phyloP scores from a whole-genome alignment of 352 stramenopile species.

The Globisporangium middletonii region DNA sequence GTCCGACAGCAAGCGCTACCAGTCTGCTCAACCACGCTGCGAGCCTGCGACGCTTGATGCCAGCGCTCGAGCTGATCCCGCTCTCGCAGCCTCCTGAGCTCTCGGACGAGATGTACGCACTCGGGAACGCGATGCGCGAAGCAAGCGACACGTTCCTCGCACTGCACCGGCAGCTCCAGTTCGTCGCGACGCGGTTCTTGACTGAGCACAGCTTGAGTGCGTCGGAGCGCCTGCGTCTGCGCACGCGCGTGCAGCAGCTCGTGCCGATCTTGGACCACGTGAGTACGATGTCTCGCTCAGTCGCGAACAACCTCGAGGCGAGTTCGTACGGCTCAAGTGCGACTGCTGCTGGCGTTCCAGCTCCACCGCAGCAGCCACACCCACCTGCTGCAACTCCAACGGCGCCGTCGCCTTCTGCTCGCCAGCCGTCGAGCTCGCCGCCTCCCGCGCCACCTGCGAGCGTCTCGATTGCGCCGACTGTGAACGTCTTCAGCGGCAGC shows the following conservation, averaged over 20 bases:
- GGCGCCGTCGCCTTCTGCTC: neutral
- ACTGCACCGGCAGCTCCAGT: constrained; percentile 28
- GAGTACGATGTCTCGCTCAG: constrained; percentile 6
- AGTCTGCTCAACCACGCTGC: constrained; percentile 18
- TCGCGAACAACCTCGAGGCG: constrained; percentile 11
- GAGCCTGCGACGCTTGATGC: constrained; percentile 20
- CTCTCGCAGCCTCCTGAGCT: constrained; percentile 18
- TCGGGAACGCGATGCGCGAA: constrained; percentile 24
- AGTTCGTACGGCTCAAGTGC: constrained; percentile 10
- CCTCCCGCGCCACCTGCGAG: neutral
- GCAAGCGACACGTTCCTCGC: constrained; percentile 29
- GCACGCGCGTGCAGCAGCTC: constrained; percentile 18
- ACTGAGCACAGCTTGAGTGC: constrained; percentile 18
- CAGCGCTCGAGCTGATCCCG: constrained; percentile 17
- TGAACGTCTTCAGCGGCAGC: constrained; percentile 10
- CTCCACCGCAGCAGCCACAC: neutral
- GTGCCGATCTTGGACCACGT: constrained; percentile 17
- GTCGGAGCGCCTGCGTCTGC: constrained; percentile 17
- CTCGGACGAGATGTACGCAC: constrained; percentile 21
- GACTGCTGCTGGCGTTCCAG: neutral
- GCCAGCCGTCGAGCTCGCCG: too few species aligned
- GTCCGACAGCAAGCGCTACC: neutral
- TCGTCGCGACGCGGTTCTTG: constrained; percentile 21
- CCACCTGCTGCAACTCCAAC: neutral
- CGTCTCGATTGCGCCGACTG: constrained; percentile 6